These are phyloP conservation scores for Aeschynomene evenia DNA, from an alignment of 306 rosid species.

Conservation along the genomic window DNA sequence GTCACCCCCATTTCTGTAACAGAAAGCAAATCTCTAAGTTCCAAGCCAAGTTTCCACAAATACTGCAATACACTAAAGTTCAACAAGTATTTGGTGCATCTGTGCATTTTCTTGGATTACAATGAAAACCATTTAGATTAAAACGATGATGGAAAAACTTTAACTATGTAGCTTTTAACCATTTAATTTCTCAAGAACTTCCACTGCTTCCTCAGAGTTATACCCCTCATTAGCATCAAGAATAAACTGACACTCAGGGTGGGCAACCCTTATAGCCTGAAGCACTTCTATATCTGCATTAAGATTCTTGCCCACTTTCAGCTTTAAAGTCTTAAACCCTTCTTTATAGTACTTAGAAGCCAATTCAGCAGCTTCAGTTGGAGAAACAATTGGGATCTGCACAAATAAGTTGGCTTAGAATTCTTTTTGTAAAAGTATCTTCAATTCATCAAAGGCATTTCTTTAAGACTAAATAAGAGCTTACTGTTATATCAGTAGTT, in stretches of 20 bases:
- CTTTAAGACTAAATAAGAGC: slow-evolving; percentile 31
- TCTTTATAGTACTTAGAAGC: slow-evolving; percentile 71
- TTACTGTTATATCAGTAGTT: slow-evolving; percentile 86
- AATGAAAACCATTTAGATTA: slow-evolving; percentile 21
- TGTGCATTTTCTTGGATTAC: slow-evolving; percentile 5
- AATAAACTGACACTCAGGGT: slow-evolving; percentile 77
- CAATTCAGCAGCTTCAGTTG: slow-evolving; percentile 74
- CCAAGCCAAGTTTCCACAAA: slow-evolving; percentile 1
- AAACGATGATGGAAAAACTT: neutral
- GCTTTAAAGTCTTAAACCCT: slow-evolving; percentile 82
- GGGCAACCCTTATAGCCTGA: slow-evolving; percentile 70
- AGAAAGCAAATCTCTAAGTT: slow-evolving; percentile 30
- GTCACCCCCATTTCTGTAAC: slow-evolving; percentile 74
- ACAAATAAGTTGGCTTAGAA: slow-evolving; percentile 28
- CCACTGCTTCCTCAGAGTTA: slow-evolving; percentile 72
- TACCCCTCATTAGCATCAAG: slow-evolving; percentile 97
- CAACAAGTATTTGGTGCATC: neutral
- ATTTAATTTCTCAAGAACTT: slow-evolving; percentile 77
- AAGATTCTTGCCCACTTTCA: slow-evolving; percentile 87
- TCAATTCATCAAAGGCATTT: slow-evolving; percentile 3
- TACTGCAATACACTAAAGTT: neutral
- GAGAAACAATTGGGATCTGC: slow-evolving; percentile 89
- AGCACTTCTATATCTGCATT: slow-evolving; percentile 82
- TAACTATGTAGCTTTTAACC: slow-evolving; percentile 46
- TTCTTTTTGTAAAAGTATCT: neutral